Base-by-base conservation (phyloP, 257 asterid genomes). In the Perilla frutescens region DNA sequence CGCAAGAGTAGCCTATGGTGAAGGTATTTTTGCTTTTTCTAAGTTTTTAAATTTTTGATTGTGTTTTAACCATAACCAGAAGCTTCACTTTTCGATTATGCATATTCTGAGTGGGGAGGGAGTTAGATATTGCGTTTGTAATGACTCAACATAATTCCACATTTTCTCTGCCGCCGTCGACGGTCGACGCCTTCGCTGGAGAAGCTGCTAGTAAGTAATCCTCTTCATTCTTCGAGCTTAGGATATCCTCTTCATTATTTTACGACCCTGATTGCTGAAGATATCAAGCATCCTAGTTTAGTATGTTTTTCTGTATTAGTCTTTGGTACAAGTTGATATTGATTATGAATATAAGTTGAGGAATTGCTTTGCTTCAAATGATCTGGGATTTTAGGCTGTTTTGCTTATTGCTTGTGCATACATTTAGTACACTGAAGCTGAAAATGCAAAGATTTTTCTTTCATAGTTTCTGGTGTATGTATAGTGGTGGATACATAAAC, bases 1-100 rank as follows among this genome's bases (percentile, higher is more conserved):
- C 99, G 99, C 45, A 91, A 94, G 81, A 91, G 96, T 78, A 94
- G 97, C 85, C 93, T 94, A 81, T 91, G 99, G 99, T 94, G 81
- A 83, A 88, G 80, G 62, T 40, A 55, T 41, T 58, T 71, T 59
- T 59, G 31, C 12, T 56, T 68, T 59, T 62, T 44, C 55, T 3
- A 51, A 6, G 67, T 64, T 54, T 34, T 11, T 58, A 11, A 31
- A 12, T 40, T 68, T 66, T 34, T 60, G 5, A 4, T 51, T 47
- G 36, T 51, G 26, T 50, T 70, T 57, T 59, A 36, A 56, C 61
- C 71, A 45, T 51, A 45, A 44, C 74, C 40, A 51, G 48, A 37
- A 54, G 3, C 76, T 55, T 62, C 66, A 51, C 29, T 41, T 59
- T 65, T 43, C 20, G 40, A 36, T 39, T 6, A 55, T 64, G 44